Base-by-base conservation (phyloP, 1,284 basidiomycete genomes). In the Pseudozyma sp. region DNA sequence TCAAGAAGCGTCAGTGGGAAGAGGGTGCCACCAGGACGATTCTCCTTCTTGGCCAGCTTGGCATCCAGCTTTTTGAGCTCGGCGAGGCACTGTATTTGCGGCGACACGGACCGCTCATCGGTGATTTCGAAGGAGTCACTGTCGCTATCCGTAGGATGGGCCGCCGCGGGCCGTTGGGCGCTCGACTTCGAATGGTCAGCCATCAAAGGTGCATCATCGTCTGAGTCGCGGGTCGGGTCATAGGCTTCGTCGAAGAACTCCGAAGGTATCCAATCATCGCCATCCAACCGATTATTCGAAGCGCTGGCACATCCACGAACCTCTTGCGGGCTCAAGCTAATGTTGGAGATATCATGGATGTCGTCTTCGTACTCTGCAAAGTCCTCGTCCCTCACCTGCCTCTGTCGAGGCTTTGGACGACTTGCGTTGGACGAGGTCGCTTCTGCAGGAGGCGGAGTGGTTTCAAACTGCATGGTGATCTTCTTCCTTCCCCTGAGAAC, bases 401-500 rank as follows among this genome's bases (percentile, higher is more conserved):
- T 53, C 31, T 19, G 56, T 38, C 50, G 56, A 6, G 36, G 25
- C 19, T 51, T 57, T 8, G 34, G 43, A 36, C 39, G 44, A 25
- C 52, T 56, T 56, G 10, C 75, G 48, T 35, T 54, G 11, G 53
- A 45, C 12, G 16, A 18, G 7, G 53, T 21, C 12, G 53, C 67
- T 55, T n/a, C 58, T 45, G 42, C 55, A 54, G 25, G 59, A 11
- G 58, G 56, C 0, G 69, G 25, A 34, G 70, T 71, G 18, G 70
- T 68, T 10, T 76, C 57, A 35, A 81, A 68, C 34, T 59, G 60
- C 67, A 83, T 76, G 40, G 63, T 61, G 47, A 83, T 66, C 70
- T 63, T 69, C 35, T 69, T 72, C 19, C 38, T 31, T 1, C 80
- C 79, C 1, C 39, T 45, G 12, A 85, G 43, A 5, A 78, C 52